A percentile compares a stretch with the other conserved stretches of the same genome.
These are phyloP conservation scores for Colletotrichum karsti DNA, from an alignment of 2,329 filamentous ascomycete species.

Conservation along the genomic window DNA sequence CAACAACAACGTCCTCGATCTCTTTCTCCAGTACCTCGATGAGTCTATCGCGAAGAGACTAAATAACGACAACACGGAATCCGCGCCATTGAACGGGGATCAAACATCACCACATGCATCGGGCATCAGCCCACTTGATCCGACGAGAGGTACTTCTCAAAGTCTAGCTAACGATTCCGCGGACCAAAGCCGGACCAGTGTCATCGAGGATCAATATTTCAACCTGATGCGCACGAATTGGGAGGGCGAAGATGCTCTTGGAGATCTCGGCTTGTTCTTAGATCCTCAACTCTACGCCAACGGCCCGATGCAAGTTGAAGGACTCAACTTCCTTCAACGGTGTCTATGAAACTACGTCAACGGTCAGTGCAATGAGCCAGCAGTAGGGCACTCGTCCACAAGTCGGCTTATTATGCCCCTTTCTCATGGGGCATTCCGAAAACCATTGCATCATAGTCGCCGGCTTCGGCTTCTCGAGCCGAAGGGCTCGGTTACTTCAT, in stretches of 20 bases:
- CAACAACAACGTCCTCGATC: conserved; percentile 47
- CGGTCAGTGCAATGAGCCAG: too few relatives aligned
- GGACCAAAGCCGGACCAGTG: conserved; percentile 31
- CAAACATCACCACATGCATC: too few relatives aligned
- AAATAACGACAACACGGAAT: conserved; percentile 29
- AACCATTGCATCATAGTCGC: background rate
- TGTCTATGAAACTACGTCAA: conserved; percentile 36
- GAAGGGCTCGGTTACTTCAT: background rate
- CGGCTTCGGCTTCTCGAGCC: conserved; percentile 9
- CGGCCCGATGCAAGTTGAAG: conserved; percentile 39
- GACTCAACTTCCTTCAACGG: conserved; percentile 38
- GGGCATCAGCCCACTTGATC: too few relatives aligned
- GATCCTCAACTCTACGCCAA: conserved; percentile 35
- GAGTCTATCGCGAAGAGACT: conserved; percentile 45
- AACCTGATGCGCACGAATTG: conserved; percentile 42
- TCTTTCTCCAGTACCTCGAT: conserved; percentile 47
- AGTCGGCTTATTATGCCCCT: too few relatives aligned
- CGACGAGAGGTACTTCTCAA: background rate
- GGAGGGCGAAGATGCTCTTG: conserved; percentile 45
- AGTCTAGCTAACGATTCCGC: background rate
- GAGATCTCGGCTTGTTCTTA: conserved; percentile 43
- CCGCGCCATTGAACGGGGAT: background rate
- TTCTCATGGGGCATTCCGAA: too few relatives aligned
- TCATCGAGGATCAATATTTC: conserved; percentile 45
- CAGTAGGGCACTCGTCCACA: too few relatives aligned